phyloP scores from a whole-genome alignment of 1,139 yeast genomes.

The Suhomyces chickasaworum region DNA sequence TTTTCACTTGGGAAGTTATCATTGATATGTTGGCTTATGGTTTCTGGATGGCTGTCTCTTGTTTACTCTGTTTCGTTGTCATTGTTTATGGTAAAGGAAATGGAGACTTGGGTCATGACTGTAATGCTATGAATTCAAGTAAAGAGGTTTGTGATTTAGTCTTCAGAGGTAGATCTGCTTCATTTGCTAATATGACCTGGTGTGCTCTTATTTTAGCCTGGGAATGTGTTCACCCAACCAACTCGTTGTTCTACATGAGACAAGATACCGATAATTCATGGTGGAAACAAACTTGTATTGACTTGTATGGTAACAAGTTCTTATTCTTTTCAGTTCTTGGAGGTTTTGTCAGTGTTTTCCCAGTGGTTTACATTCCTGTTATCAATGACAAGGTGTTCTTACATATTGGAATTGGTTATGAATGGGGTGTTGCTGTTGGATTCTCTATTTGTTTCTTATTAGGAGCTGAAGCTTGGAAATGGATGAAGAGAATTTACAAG shows the following conservation, averaged over 20 bases:
- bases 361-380: slow-evolving; percentile 33
- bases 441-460: slow-evolving; percentile 24
- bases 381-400: slow-evolving; percentile 31
- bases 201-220: slow-evolving; percentile 34
- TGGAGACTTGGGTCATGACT: slow-evolving; percentile 34
- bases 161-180: slow-evolving; percentile 29
- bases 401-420: slow-evolving; percentile 29
- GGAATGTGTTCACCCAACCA: slow-evolving; percentile 30
- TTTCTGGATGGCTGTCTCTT: slow-evolving; percentile 39
- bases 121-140: slow-evolving; percentile 23
- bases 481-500: slow-evolving; percentile 25
- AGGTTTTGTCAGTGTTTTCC: slow-evolving; percentile 30
- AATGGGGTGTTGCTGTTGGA: slow-evolving; percentile 32
- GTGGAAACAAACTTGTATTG: slow-evolving; percentile 30
- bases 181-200: slow-evolving; percentile 34
- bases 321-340: slow-evolving; percentile 31
- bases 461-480: slow-evolving; percentile 31
- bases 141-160: slow-evolving; percentile 24
- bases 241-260: slow-evolving; percentile 30
- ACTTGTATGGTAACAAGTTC: slow-evolving; percentile 29
- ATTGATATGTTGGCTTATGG: slow-evolving; percentile 38
- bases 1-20: slow-evolving; percentile 37
- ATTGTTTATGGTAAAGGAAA: slow-evolving; percentile 35
- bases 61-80: slow-evolving; percentile 33
- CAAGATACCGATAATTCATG: slow-evolving; percentile 29